Evolutionary conservation across 345 rosid genomes (phyloP), one percentile per base, ranked within the genome.

Genomic region (Euphorbia pulcherrima): DNA sequence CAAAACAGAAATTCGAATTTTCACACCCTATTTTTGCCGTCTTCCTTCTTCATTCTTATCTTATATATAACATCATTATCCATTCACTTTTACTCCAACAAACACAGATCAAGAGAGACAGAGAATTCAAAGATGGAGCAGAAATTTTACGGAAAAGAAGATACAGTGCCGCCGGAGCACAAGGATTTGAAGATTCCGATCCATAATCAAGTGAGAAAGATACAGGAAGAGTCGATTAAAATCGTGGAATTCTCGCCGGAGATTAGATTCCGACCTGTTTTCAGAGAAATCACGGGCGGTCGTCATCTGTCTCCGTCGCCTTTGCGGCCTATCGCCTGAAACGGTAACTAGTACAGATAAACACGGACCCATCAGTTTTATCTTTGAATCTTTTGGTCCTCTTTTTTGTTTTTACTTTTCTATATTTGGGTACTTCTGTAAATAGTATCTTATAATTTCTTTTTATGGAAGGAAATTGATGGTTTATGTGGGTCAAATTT

Each of bases 181-280:
- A 26, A 47, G 18, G 50, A 52, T 24, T 20, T 47, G 44, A 56
- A 37, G 21, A 18, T 48, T 64, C 72, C 75, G 27, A 48, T 81
- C 20, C 84, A 81, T 44, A 75, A 56, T 69, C 84, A 81, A 30
- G 84, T 78, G 48, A 73, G 72, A 59, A 81, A 75, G 73, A 75
- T 78, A 37, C 78, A 75, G 82, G 37, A 73, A 51, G 82, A 78
- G 58, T 72, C 53, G 13, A 58, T 33, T 68, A 67, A 66, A n/a
- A 73, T 30, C 61, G 62, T 65, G 48, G 80, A 78, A 26, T 68
- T 69, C 65, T 60, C 75, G 13, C 65, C 66, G 3, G 82, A 80
- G 78, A 75, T 69, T 59, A 44, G 50, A 7, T 44, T 44, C 1
- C 66, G 75, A 64, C 78, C 74, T n/a, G 75, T 67, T 39, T 40